Percentiles rank a stretch among this genome's conserved stretches.
Evolutionary conservation across 768 basidiomycete species (phyloP).

Genomic region (Guyanaporus albipodus): DNA sequence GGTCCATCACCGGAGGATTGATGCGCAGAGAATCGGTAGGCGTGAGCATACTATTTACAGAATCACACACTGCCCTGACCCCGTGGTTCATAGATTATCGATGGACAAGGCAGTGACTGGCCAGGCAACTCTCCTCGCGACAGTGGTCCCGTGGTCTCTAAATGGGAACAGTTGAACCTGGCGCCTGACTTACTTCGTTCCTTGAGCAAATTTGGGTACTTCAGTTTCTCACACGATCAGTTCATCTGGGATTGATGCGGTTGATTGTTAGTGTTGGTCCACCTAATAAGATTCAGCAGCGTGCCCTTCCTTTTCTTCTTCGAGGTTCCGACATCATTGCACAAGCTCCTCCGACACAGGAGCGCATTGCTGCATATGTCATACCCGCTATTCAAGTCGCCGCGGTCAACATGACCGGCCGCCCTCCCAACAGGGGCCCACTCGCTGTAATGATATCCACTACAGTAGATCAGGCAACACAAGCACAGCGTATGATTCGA

Average conservation of each 20-base stretch:
- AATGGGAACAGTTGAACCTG: conserved; percentile 92
- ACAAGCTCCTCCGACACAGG: conserved; percentile 97
- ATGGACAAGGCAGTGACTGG: conserved; percentile 55
- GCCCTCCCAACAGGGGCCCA: conserved; percentile 64
- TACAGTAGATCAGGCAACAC: conserved; percentile 97
- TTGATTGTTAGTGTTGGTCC: conserved; percentile 74
- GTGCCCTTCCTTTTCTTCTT: conserved; percentile 92
- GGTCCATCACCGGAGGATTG: conserved; percentile 60
- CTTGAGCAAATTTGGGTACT: conserved; percentile 90
- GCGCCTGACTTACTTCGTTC: conserved; percentile 85
- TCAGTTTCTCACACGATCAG: conserved; percentile 11
- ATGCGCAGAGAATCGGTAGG: conserved; percentile 72
- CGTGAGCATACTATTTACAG: conserved; percentile 41
- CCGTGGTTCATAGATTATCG: conserved; percentile 43
- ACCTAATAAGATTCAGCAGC: conserved; percentile 98
- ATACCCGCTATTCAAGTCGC: conserved; percentile 87
- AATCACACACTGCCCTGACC: conserved; percentile 12
- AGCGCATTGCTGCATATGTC: conserved; percentile 95
- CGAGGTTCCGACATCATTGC: conserved; percentile 96
- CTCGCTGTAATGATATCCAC: conserved; percentile 93
- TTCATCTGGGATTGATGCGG: conserved; percentile 13
- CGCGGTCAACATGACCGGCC: conserved; percentile 55
- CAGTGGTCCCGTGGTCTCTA: conserved; percentile 77
- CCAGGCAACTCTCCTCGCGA: conserved; percentile 56
- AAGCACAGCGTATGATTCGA: conserved; percentile 92